Conservation (phyloP, 1,139 yeast species). For the Scheffersomyces quercinus region DNA sequence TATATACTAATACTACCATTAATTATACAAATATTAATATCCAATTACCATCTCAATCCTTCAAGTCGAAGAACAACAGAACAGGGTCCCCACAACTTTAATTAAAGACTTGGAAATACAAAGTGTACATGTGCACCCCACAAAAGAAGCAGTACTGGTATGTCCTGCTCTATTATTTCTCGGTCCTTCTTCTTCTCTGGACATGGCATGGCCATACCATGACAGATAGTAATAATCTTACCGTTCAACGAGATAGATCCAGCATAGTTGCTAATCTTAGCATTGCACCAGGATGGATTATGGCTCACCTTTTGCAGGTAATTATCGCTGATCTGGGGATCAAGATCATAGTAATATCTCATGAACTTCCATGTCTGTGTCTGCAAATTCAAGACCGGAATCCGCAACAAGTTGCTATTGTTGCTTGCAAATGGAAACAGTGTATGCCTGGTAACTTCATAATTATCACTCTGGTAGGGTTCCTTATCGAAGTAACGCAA, state of each 20-base stretch:
- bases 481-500: constrained; percentile 32
- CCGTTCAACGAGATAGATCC: constrained; percentile 38
- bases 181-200: constrained; percentile 33
- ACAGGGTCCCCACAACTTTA: not conserved
- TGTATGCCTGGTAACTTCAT: constrained; percentile 38
- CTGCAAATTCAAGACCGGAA: constrained; percentile 39
- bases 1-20: not conserved
- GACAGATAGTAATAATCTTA: constrained; percentile 38
- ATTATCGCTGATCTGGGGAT: constrained; percentile 21
- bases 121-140: constrained; percentile 42
- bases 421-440: constrained; percentile 30
- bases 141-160: constrained; percentile 24
- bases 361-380: constrained; percentile 48
- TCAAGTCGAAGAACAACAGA: not conserved
- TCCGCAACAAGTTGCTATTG: constrained; percentile 31
- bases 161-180: constrained; percentile 17
- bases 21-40: not conserved
- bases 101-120: constrained; percentile 33
- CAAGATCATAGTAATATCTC: constrained; percentile 35
- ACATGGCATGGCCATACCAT: constrained; percentile 35
- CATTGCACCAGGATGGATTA: constrained; percentile 27
- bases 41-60: not conserved
- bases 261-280: constrained; percentile 33
- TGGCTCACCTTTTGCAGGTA: constrained; percentile 23
- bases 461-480: constrained; percentile 34